Conservation (phyloP, 1,284 basidiomycete genomes). For the Melampsora abietis-canadensis region DNA sequence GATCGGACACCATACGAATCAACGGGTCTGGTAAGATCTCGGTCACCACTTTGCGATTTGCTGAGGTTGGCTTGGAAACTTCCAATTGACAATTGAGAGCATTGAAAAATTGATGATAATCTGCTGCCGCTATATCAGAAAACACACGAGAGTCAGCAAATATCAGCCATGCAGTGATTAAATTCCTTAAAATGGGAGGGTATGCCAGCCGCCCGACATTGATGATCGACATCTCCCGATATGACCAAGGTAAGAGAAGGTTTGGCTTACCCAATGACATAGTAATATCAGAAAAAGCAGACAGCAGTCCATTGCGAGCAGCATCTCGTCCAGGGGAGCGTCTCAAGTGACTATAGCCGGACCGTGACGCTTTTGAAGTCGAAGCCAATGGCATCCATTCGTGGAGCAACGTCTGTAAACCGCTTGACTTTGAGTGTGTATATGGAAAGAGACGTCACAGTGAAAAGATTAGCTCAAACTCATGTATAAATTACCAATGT, state of each 20-base stretch:
- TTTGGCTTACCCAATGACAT: slow-evolving; percentile 30
- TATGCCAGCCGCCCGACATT: neutral
- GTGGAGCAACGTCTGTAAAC: slow-evolving; percentile 31
- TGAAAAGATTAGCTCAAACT: neutral
- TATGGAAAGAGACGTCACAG: neutral
- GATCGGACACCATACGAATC: slow-evolving; percentile 26
- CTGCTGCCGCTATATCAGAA: slow-evolving; percentile 27
- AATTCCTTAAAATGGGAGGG: neutral
- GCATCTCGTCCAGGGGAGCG: slow-evolving; percentile 39
- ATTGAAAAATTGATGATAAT: slow-evolving; percentile 19
- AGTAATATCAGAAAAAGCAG: slow-evolving; percentile 30
- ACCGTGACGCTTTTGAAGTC: slow-evolving; percentile 14
- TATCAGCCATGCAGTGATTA: neutral
- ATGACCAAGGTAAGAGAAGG: neutral
- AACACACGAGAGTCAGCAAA: neutral
- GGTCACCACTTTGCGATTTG: slow-evolving; percentile 36
- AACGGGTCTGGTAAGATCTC: slow-evolving; percentile 34
- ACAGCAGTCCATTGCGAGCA: slow-evolving; percentile 37
- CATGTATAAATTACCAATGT: too few relatives aligned
- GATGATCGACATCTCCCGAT: neutral
- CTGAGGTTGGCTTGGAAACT: slow-evolving; percentile 29
- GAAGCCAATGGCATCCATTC: slow-evolving; percentile 44
- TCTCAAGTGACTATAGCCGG: slow-evolving; percentile 24
- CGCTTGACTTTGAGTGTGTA: slow-evolving; percentile 24
- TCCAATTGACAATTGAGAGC: slow-evolving; percentile 31